Base-by-base conservation (phyloP, 1,284 basidiomycete species). In the Fomitopsis schrenkii region DNA sequence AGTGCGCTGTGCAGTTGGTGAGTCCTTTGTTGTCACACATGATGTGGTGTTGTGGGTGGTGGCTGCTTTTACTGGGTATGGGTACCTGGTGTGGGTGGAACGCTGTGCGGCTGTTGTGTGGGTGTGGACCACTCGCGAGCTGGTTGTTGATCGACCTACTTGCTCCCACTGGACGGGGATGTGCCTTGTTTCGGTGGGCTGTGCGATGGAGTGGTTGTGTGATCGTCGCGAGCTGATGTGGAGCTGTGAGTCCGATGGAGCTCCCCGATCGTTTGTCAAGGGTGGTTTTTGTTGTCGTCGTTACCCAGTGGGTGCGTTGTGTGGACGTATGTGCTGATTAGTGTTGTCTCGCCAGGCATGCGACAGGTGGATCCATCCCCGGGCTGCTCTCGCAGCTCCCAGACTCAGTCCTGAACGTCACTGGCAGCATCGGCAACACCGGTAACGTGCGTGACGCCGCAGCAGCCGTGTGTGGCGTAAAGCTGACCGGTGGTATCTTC, bases 1-100 rank as follows among this genome's bases (percentile, higher is more conserved):
- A 90, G 92, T 59, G 86, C 86, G 1, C 83, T 97, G 65, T 97
- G 95, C 74, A 93, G 91, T 65, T 98, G 95, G 95, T 90, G 65
- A 70, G 84, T 77, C n/a, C 14, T 30, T 17, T 26, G 9, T 36
- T 55, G 33, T 55, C 10, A 3, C 2, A 1, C 17, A 8, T 30
- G 15, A 7, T 36, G 50, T 19, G 28, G 19, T 36, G 50, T 52
- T 5, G 22, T 45, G 42, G 42, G n/a, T 5, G n/a, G 42, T 22
- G n/a, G 42, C 17, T 6, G 40, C 14, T 41, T 4, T n/a, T 41
- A 4, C n/a, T 41, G 40, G 15, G n/a, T 8, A 4, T 22, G 45
- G 19, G 45, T 53, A 0, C 30, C 28, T 15, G 12, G 33, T n/a
- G 5, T 53, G 8, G 14, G 22, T 22, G 22, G 22, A 22, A 22